Evolutionary conservation across 2,329 filamentous ascomycete species (phyloP).

Genomic region (Emmonsiellopsis sp.): DNA sequence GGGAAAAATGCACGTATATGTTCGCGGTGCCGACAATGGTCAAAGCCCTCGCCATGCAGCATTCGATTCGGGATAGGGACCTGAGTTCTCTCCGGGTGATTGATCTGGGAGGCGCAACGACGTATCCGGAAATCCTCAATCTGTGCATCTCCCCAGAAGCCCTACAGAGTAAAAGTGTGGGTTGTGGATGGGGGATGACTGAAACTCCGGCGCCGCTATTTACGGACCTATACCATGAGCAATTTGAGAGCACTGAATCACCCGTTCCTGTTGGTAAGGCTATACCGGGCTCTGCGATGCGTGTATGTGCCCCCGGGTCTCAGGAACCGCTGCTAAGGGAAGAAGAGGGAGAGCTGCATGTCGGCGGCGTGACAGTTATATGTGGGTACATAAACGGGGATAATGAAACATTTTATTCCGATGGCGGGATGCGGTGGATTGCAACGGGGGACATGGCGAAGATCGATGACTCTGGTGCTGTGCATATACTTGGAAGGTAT

Average conservation of each 20-base stretch:
- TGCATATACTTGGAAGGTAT: constrained; percentile 34
- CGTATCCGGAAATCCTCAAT: background rate
- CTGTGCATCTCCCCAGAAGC: background rate
- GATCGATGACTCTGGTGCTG: constrained; percentile 29
- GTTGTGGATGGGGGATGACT: constrained; percentile 20
- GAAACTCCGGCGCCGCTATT: constrained; percentile 20
- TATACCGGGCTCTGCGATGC: constrained; percentile 30
- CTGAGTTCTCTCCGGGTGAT: constrained; percentile 22
- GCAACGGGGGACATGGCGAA: constrained; percentile 34
- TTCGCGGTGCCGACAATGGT: constrained; percentile 25
- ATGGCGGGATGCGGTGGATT: constrained; percentile 28
- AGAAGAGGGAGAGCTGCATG: constrained; percentile 33
- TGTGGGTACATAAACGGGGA: constrained; percentile 23
- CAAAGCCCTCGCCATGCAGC: constrained; percentile 14
- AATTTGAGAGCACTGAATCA: constrained; percentile 6
- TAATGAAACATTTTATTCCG: constrained; percentile 27
- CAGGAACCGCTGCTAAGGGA: constrained; percentile 20
- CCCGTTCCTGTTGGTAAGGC: constrained; percentile 19
- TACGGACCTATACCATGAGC: constrained; percentile 38
- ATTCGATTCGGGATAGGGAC: constrained; percentile 18
- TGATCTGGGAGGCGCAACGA: constrained; percentile 19
- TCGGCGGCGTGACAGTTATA: constrained; percentile 29
- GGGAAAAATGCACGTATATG: constrained; percentile 23
- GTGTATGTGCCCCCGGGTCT: constrained; percentile 27
- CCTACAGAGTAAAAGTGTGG: background rate